Base-by-base conservation (phyloP, 2,329 filamentous ascomycete genomes). In the Stagonosporopsis rhizophila region DNA sequence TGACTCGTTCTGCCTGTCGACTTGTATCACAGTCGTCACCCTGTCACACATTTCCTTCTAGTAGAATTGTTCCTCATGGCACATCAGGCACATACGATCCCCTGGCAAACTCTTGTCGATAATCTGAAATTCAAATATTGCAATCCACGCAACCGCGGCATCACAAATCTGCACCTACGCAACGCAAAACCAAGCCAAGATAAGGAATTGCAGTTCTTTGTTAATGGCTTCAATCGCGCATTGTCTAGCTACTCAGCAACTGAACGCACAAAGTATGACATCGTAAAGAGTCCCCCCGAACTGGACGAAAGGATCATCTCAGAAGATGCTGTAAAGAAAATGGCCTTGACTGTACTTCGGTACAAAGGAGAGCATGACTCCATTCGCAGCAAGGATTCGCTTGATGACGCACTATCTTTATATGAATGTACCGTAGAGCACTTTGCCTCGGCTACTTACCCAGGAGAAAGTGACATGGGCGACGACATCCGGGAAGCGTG, bases 61-160 rank as follows among this genome's bases (percentile, higher is more conserved):
- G 4, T 19, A 12, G 20, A 11, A 11, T 45, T 22, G 22, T 48
- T 20, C 4, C 4, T 27, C 58, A 62, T 64, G 55, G 47, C 47
- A 4, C 47, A 50, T 38, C 47, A 50, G 15, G 28, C 38, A 7
- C 28, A 42, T 20, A 28, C 8, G 6, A 50, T 50, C 9, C 38
- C 47, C 2, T 50, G 47, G 47, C 38, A 50, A 9, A 42, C 38
- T 15, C 38, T 50, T 11, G 38, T n/a, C 20, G 22, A 42, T 3
- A 50, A 50, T 4, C 22, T 50, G 4, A 50, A 41, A 8, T 50
- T 50, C 22, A 35, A 15, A 17, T 38, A 50, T 11, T 50, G 47
- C 28, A 50, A 27, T 20, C 38, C 28, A n/a, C 38, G 47, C 28
- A 42, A 50, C 4, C 28, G 25, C 22, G 47, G 47, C 20, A 42